Evolutionary conservation across 805 yeast species (phyloP), one percentile per base, ranked within the genome.

Genomic region (Saccharomyces mikatae): DNA sequence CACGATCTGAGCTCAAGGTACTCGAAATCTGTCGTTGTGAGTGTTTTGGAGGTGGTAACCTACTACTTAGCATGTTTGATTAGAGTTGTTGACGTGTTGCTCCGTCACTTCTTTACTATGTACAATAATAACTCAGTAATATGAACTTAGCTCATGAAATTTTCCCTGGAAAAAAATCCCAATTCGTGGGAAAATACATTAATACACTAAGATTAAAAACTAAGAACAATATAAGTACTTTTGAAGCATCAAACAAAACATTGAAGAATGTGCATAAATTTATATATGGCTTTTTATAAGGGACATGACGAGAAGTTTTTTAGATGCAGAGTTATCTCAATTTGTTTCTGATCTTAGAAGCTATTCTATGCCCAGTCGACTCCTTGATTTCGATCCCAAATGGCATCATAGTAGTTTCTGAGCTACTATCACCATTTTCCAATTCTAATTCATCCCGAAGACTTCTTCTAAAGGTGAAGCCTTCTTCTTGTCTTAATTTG

Each of bases 391-490:
- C 10, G 14, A 22, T n/a, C 31, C 49, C 28, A 10, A 52, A 46
- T 10, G 53, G 41, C 53, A 53, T 36, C 44, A 36, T 36, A 8
- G 22, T 36, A 36, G 44, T 36, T 21, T 36, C 48, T 14, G 46
- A 22, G 28, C 31, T 30, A 30, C n/a, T n/a, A 24, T 27, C 32
- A 21, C 22, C 49, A 46, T 48, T 30, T 21, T 48, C 41, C 30
- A 22, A 31, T n/a, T 28, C 44, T 46, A 26, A 21, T 51, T 52
- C 21, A 30, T 14, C n/a, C 51, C 54, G n/a, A 32, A n/a, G 52
- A 41, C 68, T 66, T 29, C 66, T 64, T 32, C 67, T 59, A 49
- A 70, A 70, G 6, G 70, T 71, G 46, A 65, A 58, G 32, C 74
- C 74, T 58, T 70, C 74, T 53, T 65, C n/a, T 52, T 54, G 11